phyloP scores from a whole-genome alignment of 1,284 basidiomycete species.

The Rhodotorula sp. region DNA sequence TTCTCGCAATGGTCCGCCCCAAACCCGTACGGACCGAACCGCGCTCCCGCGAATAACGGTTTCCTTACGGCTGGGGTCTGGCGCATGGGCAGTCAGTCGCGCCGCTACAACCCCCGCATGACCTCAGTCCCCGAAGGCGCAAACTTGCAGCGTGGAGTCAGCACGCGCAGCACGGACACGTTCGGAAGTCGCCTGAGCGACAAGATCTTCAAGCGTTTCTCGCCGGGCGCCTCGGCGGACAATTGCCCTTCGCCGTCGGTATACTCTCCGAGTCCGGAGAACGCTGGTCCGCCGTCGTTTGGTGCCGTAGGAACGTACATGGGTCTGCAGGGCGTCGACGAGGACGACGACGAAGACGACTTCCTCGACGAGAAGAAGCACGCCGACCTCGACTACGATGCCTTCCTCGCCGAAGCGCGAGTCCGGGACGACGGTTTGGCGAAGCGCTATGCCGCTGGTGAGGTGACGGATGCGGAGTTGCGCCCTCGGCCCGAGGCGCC shows the following conservation, averaged over 20 bases:
- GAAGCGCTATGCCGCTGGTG: conserved; percentile 21
- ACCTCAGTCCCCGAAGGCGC: not conserved
- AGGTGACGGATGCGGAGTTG: not conserved
- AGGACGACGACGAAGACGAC: conserved; percentile 18
- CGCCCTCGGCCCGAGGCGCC: not conserved
- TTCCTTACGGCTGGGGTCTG: conserved; percentile 6
- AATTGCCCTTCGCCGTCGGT: conserved; percentile 18
- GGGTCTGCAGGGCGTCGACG: conserved; percentile 8
- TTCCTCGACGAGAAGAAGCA: conserved; percentile 9
- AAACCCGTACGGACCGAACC: conserved; percentile 3
- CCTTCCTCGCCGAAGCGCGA: conserved; percentile 25
- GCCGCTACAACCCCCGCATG: conserved; percentile 2
- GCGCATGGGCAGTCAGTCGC: not conserved
- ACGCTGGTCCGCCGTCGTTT: not conserved
- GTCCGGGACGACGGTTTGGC: conserved; percentile 23
- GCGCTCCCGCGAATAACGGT: not conserved
- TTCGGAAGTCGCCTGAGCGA: conserved; percentile 18
- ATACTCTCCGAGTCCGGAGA: conserved; percentile 24
- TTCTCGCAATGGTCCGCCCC: conserved; percentile 9
- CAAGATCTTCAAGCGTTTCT: conserved; percentile 10
- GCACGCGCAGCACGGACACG: conserved; percentile 8
- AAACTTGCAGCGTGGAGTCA: not conserved
- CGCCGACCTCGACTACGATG: conserved; percentile 23
- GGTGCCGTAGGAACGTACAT: not conserved
- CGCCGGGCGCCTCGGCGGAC: not conserved